Evolutionary conservation across 768 basidiomycete genomes (phyloP), one percentile per base, ranked within the genome.

Genomic region (Pleurotus tuber-regium): DNA sequence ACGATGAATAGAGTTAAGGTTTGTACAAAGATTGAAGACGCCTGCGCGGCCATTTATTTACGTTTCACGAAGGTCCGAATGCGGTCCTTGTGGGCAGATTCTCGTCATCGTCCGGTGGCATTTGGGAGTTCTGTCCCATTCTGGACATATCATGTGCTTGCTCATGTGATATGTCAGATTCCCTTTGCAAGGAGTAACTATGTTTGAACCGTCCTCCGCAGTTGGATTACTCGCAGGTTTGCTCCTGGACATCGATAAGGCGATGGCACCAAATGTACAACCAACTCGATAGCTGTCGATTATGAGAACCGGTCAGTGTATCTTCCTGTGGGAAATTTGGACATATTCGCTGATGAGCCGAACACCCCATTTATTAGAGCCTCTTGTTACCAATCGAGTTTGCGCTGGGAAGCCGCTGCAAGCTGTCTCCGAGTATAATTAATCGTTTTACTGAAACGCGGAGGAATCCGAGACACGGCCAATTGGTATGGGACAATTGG

Each of bases 121-220:
- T 28, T 25, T 47, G 25, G 46, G 46, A 25, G n/a, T 47, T 47
- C 46, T 28, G 46, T 29, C 29, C 18, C 14, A 11, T 19, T 21
- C 5, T 29, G 25, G 30, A 16, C 46, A 35, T 31, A 30, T 35
- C 46, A 47, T 47, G 46, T 30, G 46, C 46, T n/a, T 29, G 29
- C 46, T 47, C 46, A 47, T 47, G 46, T 47, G 46, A 47, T 47
- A 29, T 47, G 31, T 16, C 21, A 31, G 11, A n/a, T 33, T 47
- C 21, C 46, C 46, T 47, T 47, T 47, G 18, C 14, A 30, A 47
- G 46, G 18, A 16, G 6, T 16, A 26, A 33, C 31, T 29, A n/a
- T n/a, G 14, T n/a, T 47, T 47, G 46, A 35, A 24, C 46, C 33
- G 46, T 21, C 40, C 25, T 42, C 19, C 12, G 40, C 40, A 23